Evolutionary conservation across 2,329 filamentous ascomycete genomes (phyloP).

Genomic region (Diaporthe sp.): DNA sequence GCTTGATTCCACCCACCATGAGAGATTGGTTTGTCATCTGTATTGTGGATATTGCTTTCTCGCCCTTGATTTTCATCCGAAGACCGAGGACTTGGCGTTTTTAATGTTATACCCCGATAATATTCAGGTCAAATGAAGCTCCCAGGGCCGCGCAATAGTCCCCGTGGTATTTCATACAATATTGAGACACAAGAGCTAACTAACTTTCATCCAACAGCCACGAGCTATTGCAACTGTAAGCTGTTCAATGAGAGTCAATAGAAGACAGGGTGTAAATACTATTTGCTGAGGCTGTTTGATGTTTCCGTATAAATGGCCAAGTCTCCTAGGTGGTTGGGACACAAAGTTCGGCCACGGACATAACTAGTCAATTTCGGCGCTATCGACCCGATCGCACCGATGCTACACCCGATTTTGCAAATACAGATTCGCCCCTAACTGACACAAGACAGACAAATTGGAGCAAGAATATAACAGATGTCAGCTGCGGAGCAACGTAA

Average conservation of each 20-base stretch:
- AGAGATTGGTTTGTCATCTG: neutral
- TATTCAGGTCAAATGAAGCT: too few species aligned
- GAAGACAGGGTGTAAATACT: neutral
- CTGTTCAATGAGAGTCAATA: neutral
- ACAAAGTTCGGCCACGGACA: neutral
- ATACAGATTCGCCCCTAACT: neutral
- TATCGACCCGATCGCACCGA: neutral
- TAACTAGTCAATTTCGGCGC: neutral
- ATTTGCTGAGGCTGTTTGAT: neutral
- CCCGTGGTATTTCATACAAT: too few species aligned
- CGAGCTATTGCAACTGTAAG: neutral
- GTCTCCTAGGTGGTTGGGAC: neutral
- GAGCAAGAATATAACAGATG: fast-evolving
- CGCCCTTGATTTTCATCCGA: neutral
- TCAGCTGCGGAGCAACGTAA: neutral
- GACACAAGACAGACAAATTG: neutral
- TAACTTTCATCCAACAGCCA: neutral
- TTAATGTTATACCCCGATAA: neutral
- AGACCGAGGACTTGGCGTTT: neutral
- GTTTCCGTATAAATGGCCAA: neutral
- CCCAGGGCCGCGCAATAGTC: neutral
- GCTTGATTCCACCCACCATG: neutral
- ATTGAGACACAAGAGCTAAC: too few species aligned
- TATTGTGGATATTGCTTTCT: neutral
- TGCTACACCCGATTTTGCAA: neutral